These are phyloP conservation scores for Termitomyces sp. DNA, from an alignment of 768 basidiomycete species.

Conservation along the genomic window DNA sequence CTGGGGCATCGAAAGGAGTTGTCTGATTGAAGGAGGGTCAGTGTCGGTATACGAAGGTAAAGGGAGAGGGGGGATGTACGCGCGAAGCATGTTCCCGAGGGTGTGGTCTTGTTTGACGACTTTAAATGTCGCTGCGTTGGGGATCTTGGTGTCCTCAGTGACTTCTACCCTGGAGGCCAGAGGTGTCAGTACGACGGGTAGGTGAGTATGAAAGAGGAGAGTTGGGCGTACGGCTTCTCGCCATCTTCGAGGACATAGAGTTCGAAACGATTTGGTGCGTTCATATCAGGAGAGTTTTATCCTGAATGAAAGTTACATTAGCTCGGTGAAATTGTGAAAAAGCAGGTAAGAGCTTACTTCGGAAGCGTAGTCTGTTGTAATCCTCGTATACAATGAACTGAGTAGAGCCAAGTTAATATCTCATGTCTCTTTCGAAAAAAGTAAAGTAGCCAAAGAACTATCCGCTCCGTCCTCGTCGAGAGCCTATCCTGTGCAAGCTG, in stretches of 20 bases:
- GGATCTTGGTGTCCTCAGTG: conserved; percentile 94
- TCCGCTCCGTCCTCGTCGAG: neutral
- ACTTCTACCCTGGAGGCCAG: conserved; percentile 66
- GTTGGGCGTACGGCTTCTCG: conserved; percentile 79
- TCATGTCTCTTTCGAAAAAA: neutral
- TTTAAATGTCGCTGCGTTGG: conserved; percentile 93
- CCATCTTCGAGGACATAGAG: conserved; percentile 75
- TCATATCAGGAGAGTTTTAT: conserved; percentile 44
- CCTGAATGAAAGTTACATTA: neutral
- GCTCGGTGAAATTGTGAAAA: too few species aligned
- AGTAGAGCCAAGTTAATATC: neutral
- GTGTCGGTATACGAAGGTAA: neutral
- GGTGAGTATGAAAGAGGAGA: neutral
- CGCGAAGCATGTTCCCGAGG: conserved; percentile 92
- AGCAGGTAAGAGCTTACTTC: neutral
- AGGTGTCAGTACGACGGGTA: neutral
- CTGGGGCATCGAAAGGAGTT: conserved; percentile 83
- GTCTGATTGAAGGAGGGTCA: conserved; percentile 40
- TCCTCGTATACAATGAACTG: neutral
- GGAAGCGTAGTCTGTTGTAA: neutral
- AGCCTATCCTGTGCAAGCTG: neutral
- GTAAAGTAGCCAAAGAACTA: neutral
- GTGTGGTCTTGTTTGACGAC: conserved; percentile 98
- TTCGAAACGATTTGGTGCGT: conserved; percentile 91
- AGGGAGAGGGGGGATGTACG: conserved; percentile 46